Base-by-base conservation (phyloP, 805 yeast genomes). In the Monosporozyma aerobia region DNA sequence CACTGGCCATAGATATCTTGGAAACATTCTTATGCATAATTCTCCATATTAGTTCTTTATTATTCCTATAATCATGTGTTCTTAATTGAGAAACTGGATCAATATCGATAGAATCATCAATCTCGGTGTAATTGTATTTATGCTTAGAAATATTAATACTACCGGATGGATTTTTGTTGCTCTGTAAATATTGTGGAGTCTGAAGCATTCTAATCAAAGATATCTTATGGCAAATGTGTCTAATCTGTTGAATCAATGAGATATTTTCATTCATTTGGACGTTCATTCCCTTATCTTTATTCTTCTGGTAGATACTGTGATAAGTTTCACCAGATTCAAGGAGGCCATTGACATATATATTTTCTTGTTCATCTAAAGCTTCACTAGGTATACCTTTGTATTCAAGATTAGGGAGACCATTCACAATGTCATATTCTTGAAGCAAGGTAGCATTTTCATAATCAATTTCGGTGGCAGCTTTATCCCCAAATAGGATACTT, bases 191-290 rank as follows among this genome's bases (percentile, higher is more conserved):
- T 16, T 56, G 43, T 9, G 69, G 63, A 37, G 54, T 67, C 69
- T 94, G 98, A 85, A 94, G 85, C 63, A 90, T 90, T 58, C 96
- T 76, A 54, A 94, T 87, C 48, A 90, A 72, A 4, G 92, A 83
- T 22, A 94, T 87, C 66, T 90, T 90, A 70, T 89, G 87, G 65
- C 97, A 90, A 3, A 88, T 76, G 57, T 83, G 86, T 53, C 99
- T 74, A 37, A 94, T 86, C 59, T 89, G 89, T 70, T 92, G 97
- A 76, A 94, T 87, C 57, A 85, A 79, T 1, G 75, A 71, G 45
- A 94, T 82, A 60, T 90, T 94, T 22, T 77, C 76, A 59, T 79
- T 75, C 52, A 87, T 71, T 8, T 80, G 71, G 14, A 77, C 74
- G 53, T 82, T 80, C 48, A 89, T 72, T 0, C 96, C 95, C 16